Conservation (phyloP, 129 eudicot species). For the Flaveria trinervia region DNA sequence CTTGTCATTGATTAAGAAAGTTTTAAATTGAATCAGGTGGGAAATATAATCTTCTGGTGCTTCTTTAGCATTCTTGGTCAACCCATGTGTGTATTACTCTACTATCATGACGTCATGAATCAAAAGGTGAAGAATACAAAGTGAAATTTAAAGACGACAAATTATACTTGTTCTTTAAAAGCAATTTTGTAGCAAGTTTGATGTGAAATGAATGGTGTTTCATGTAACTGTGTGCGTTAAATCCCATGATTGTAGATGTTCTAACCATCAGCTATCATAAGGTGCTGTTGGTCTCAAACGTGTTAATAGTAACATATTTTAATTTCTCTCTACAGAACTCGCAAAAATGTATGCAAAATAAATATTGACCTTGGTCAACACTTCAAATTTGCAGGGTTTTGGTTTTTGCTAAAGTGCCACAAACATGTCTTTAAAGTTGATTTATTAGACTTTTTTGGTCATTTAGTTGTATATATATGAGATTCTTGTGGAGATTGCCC, state of each 20-base stretch:
- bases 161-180: constrained; percentile 16
- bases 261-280: constrained; percentile 1
- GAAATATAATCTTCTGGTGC: constrained; percentile 96
- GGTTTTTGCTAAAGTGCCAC: no score
- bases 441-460: no score
- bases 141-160: constrained; percentile 5
- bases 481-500: no score
- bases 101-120: constrained; percentile 94
- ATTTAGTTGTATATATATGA: no score
- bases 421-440: no score
- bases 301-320: constrained; percentile 10
- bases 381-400: no score
- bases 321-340: no score
- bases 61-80: constrained; percentile 90
- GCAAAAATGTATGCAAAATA: no score
- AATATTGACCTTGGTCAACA: no score
- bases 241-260: constrained; percentile 2
- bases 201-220: neutral
- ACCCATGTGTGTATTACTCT: constrained; percentile 91
- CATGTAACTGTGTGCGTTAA: constrained; percentile 6
- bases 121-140: constrained; percentile 50
- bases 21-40: constrained; percentile 52
- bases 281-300: neutral
- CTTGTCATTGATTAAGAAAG: neutral
- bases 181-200: constrained; percentile 40